phyloP scores from a whole-genome alignment of 2,329 filamentous ascomycete genomes.

The Cercospora citrullina region DNA sequence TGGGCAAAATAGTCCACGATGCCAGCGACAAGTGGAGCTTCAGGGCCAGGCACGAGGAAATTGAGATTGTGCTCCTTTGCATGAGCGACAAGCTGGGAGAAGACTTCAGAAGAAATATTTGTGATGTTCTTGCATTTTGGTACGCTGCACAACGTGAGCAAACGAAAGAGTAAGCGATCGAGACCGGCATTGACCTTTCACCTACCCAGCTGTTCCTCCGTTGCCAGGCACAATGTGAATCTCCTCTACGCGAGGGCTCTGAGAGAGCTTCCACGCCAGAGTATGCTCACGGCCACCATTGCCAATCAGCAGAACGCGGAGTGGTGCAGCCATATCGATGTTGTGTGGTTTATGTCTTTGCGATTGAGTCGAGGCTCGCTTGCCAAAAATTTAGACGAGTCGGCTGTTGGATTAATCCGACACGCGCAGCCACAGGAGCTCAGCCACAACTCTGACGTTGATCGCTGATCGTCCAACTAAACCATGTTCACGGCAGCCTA shows the following conservation, averaged over 20 bases:
- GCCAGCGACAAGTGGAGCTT: constrained; percentile 89
- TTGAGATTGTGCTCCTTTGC: constrained; percentile 72
- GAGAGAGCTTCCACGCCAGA: constrained; percentile 87
- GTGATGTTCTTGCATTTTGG: constrained; percentile 59
- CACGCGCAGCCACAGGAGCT: neutral
- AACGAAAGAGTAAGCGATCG: neutral
- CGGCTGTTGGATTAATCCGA: neutral
- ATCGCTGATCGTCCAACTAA: neutral
- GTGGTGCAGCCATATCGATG: constrained; percentile 30
- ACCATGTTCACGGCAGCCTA: neutral
- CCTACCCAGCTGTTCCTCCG: constrained; percentile 70
- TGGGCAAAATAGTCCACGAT: constrained; percentile 77
- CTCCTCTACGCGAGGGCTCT: constrained; percentile 74
- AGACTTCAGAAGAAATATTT: constrained; percentile 71
- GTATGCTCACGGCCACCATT: constrained; percentile 95
- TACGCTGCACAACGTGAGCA: constrained; percentile 30
- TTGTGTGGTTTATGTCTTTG: constrained; percentile 10
- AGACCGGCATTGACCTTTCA: constrained; percentile 20
- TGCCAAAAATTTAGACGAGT: constrained; percentile 3
- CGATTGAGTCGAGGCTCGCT: constrained; percentile 2
- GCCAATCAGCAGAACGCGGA: constrained; percentile 81
- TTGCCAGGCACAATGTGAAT: constrained; percentile 75
- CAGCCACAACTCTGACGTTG: constrained; percentile 4
- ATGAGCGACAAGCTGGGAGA: constrained; percentile 71
- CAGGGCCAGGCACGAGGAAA: constrained; percentile 85